Evolutionary conservation across 108 stramenopile species (phyloP).

Genomic region (Cyclotella choctawhatcheeana): DNA sequence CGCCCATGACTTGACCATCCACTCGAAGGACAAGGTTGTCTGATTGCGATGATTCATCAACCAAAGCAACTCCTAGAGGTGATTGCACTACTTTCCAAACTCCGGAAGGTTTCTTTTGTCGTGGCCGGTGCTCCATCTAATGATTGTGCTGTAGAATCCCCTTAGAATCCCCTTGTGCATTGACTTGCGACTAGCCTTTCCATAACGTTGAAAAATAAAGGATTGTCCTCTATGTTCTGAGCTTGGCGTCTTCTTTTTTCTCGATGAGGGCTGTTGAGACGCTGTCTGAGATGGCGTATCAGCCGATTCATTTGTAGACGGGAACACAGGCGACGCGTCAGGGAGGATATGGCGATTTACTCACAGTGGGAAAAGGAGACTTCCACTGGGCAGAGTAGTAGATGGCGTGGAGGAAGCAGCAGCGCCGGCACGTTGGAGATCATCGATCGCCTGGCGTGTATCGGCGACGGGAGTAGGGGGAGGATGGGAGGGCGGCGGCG

Average conservation of each 20-base stretch:
- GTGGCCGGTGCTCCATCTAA: constrained; percentile 31
- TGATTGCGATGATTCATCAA: constrained; percentile 38
- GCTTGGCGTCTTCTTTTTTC: neutral
- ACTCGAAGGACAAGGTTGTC: constrained; percentile 78
- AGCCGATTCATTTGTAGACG: neutral
- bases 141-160: constrained; percentile 34
- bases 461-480: neutral
- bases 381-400: neutral
- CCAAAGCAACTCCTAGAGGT: constrained; percentile 55
- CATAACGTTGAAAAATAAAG: constrained; percentile 69
- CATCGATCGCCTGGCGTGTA: neutral
- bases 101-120: constrained; percentile 52
- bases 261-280: neutral
- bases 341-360: neutral
- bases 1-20: constrained; percentile 79
- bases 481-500: no score
- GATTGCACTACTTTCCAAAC: constrained; percentile 74
- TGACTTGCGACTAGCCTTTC: constrained; percentile 40
- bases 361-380: neutral
- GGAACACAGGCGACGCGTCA: neutral
- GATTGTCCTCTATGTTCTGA: constrained; percentile 73
- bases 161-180: constrained; percentile 35
- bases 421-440: neutral
- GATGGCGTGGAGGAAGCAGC: neutral
- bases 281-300: neutral